Percentiles rank a stretch among this genome's conserved stretches.
Evolutionary conservation across 805 yeast species (phyloP).

Genomic region (Wickerhamiella parazyma): DNA sequence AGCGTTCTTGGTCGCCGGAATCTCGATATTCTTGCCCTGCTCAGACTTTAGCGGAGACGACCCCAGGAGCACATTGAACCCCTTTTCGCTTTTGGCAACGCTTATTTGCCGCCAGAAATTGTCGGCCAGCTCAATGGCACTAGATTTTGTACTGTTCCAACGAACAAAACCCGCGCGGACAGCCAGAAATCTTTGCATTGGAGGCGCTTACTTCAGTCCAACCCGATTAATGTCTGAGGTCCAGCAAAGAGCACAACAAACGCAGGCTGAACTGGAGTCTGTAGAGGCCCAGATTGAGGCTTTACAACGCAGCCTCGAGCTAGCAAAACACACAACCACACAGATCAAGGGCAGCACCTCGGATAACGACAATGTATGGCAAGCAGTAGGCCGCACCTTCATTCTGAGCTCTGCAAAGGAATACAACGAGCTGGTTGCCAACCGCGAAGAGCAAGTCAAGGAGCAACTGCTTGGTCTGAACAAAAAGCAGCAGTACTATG

Average conservation of each 20-base stretch:
- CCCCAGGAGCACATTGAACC: conserved; percentile 47
- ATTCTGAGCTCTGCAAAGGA: conserved; percentile 29
- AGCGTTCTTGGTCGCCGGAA: conserved; percentile 37
- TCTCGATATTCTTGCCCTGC: conserved; percentile 49
- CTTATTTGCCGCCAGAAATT: conserved; percentile 74
- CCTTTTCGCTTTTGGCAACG: conserved; percentile 27
- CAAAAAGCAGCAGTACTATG: conserved; percentile 59
- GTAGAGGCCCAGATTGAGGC: conserved; percentile 40
- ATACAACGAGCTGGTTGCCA: conserved; percentile 36
- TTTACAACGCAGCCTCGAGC: conserved; percentile 35
- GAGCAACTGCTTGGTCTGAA: conserved; percentile 48
- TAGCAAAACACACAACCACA: conserved; percentile 42
- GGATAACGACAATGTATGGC: conserved; percentile 51
- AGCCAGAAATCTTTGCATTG: not conserved
- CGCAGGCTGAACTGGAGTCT: conserved; percentile 45
- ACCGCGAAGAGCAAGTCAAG: conserved; percentile 39
- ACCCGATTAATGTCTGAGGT: conserved; percentile 32
- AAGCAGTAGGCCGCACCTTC: conserved; percentile 67
- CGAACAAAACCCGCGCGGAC: not conserved
- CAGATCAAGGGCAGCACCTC: conserved; percentile 37
- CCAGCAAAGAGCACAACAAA: conserved; percentile 47
- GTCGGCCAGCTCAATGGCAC: conserved; percentile 17
- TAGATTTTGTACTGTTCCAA: not conserved
- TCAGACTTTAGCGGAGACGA: conserved; percentile 74
- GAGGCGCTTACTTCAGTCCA: not conserved